Evolutionary conservation across 2,329 filamentous ascomycete genomes (phyloP).

Genomic region (Fusarium phyllophilum): DNA sequence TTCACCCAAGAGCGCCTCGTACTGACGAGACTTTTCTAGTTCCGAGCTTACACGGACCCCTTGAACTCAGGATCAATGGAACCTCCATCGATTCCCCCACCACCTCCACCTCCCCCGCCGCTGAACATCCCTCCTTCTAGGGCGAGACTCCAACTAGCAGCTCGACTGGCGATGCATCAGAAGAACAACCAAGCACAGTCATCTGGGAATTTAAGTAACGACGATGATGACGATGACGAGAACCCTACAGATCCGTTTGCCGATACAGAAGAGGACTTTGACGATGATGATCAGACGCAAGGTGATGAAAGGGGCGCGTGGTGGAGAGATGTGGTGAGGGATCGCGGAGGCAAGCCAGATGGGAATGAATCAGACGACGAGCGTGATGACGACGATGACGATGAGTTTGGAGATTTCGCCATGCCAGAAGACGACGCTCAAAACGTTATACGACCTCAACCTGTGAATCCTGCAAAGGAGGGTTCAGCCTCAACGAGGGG

Average conservation of each 20-base stretch:
- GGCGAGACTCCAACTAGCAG: conserved; percentile 89
- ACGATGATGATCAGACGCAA: conserved; percentile 55
- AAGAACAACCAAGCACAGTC: conserved; percentile 66
- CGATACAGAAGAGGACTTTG: conserved; percentile 64
- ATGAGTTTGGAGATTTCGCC: conserved; percentile 76
- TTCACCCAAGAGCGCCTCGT: conserved; percentile 28
- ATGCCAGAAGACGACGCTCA: conserved; percentile 66
- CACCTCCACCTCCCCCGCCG: conserved; percentile 76
- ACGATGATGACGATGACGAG: conserved; percentile 53
- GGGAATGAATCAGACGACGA: conserved; percentile 61
- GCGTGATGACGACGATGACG: conserved; percentile 66
- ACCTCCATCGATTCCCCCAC: conserved; percentile 68
- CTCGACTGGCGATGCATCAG: conserved; percentile 79
- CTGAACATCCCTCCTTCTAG: conserved; percentile 88
- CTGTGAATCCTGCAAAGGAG: conserved; percentile 61
- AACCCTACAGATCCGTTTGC: conserved; percentile 59
- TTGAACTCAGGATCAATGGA: conserved; percentile 62
- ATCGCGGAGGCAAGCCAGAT: conserved; percentile 55
- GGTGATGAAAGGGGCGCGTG: conserved; percentile 54
- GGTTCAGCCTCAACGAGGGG: conserved; percentile 45
- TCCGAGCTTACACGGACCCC: conserved; percentile 68
- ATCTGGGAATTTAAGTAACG: conserved; percentile 53
- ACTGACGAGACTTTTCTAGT: conserved; percentile 53
- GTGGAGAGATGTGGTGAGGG: conserved; percentile 58
- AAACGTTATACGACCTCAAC: conserved; percentile 63